These are phyloP conservation scores for Rossbeevera mucosa DNA, from an alignment of 768 basidiomycete genomes.

Conservation along the genomic window DNA sequence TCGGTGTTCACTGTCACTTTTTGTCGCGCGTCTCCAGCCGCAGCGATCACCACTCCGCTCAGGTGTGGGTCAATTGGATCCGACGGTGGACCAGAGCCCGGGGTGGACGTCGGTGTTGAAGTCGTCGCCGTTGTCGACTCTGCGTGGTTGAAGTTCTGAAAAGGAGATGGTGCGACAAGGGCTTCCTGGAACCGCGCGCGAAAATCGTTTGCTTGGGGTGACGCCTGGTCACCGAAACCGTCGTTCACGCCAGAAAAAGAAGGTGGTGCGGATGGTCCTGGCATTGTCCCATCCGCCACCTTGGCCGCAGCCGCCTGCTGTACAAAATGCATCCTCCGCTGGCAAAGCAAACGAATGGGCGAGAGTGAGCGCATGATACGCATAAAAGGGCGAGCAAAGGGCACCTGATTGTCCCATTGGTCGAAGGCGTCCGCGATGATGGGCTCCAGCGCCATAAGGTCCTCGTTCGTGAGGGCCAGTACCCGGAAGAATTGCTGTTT, in stretches of 20 bases:
- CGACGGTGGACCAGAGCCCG: conserved; percentile 30
- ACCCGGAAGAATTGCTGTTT: conserved; percentile 73
- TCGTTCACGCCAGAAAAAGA: conserved; percentile 32
- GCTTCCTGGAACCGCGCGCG: conserved; percentile 63
- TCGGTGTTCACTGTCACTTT: conserved; percentile 26
- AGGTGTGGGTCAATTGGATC: conserved; percentile 33
- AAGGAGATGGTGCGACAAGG: conserved; percentile 57
- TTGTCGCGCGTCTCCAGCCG: conserved; percentile 22
- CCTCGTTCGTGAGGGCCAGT: conserved; percentile 72
- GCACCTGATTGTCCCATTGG: conserved; percentile 77
- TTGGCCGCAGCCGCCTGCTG: conserved; percentile 34
- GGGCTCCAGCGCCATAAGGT: conserved; percentile 72
- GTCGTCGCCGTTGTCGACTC: conserved; percentile 31
- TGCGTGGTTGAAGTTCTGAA: conserved; percentile 34
- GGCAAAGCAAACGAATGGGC: not conserved
- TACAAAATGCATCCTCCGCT: conserved; percentile 49
- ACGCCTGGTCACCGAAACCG: conserved; percentile 28
- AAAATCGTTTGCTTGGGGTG: conserved; percentile 46
- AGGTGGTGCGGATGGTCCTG: conserved; percentile 22
- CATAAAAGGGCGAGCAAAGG: not conserved
- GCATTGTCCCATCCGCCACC: conserved; percentile 24
- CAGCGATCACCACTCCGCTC: conserved; percentile 20
- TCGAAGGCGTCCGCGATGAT: conserved; percentile 83
- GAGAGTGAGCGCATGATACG: not conserved
- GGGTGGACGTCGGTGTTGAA: conserved; percentile 33